These are phyloP conservation scores for Mortierella sp. DNA, from an alignment of 371 early-diverging fungal species.

Conservation along the genomic window DNA sequence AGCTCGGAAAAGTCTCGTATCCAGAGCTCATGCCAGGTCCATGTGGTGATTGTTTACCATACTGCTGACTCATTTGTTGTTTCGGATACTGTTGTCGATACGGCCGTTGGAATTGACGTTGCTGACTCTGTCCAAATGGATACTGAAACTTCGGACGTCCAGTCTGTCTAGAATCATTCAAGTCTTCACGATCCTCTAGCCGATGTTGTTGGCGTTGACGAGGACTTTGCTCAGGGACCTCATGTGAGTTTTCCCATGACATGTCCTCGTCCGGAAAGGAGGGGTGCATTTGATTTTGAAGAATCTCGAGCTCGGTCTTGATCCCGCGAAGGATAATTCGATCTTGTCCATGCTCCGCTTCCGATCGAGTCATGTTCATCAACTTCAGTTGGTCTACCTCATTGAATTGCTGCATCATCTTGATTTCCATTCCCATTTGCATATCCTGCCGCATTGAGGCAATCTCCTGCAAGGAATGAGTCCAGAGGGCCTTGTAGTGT, in stretches of 20 bases:
- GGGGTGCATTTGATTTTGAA: constrained; percentile 44
- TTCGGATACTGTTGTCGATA: neutral
- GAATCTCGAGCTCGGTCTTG: constrained; percentile 49
- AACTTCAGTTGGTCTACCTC: constrained; percentile 49
- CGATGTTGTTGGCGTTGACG: neutral
- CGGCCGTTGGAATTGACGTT: neutral
- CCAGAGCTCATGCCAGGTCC: constrained; percentile 8
- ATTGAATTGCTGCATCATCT: constrained; percentile 53
- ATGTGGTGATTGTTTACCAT: neutral
- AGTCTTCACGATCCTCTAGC: neutral
- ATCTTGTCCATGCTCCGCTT: constrained; percentile 47
- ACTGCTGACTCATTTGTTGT: neutral
- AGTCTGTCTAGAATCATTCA: neutral
- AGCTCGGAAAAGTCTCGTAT: constrained; percentile 34
- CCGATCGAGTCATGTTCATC: constrained; percentile 46
- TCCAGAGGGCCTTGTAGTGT: constrained; percentile 52
- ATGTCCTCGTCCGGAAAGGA: constrained; percentile 43
- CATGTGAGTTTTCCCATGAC: constrained; percentile 41
- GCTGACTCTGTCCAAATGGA: neutral
- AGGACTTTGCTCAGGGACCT: constrained; percentile 9
- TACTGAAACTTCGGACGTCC: neutral
- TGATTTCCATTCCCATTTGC: constrained; percentile 55
- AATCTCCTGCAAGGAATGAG: constrained; percentile 49
- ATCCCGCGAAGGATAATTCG: constrained; percentile 35
- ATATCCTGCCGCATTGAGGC: constrained; percentile 49